Base-by-base conservation (phyloP, 129 eudicot species). In the Artemisia argyi region DNA sequence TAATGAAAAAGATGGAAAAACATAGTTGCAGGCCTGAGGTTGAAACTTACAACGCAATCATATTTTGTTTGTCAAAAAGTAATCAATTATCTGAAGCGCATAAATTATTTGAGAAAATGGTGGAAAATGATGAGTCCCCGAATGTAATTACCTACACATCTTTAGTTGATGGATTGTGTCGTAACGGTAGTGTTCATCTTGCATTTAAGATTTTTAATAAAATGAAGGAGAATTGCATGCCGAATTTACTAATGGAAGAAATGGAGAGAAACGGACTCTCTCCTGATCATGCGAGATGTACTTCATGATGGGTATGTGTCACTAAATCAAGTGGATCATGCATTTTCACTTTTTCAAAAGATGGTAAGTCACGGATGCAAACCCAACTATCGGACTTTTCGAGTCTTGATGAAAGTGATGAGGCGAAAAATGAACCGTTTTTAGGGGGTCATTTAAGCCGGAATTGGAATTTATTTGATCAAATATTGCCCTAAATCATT, bases 121-220 rank as follows among this genome's bases (percentile, higher is more conserved):
- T 67, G 8, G 89, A 81, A 59, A 78, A 60, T 46, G 86, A 86
- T 20, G 75, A 85, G 77, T 72, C 69, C 10, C 94, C 96, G 18
- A 92, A 92, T 74, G 96, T 86, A 47, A 83, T 89, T 48, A 92
- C 97, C 3, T 92, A 85, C 77, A 81, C 96, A 28, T 71, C 85
- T 62, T 71, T 92, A 81, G 75, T 89, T 48, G 84, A 86, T 66
- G 97, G 97, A 39, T 75, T 89, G 61, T 89, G 96, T 79, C 78
- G 81, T 82, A 85, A 87, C 70, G 88, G 88, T 7, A 80, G 69
- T 20, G 79, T 81, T 35, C 58, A 78, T 79, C 81, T 65, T 58
- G 96, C 97, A 5, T 62, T 88, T 76, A 73, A 85, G 83, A 84
- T 88, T 75, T 73, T 92, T 68, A 63, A 75, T 55, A 82, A 89